These are phyloP conservation scores for Cyclotella cryptica DNA, from an alignment of 108 stramenopile genomes.

Conservation along the genomic window DNA sequence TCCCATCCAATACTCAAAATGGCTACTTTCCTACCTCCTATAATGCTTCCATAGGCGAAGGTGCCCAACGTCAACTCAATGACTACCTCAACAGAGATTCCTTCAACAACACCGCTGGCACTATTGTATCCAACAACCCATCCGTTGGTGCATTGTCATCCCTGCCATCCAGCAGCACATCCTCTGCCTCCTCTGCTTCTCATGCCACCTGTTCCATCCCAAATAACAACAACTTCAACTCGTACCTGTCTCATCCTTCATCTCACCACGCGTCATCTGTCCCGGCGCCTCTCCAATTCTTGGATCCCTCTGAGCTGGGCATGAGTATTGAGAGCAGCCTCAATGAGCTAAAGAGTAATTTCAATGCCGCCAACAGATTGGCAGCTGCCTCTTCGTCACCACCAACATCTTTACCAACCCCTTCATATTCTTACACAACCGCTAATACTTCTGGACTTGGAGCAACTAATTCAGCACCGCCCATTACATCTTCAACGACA, in stretches of 20 bases:
- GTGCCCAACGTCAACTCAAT: conserved; percentile 50
- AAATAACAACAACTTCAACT: conserved; percentile 5
- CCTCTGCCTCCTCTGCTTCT: conserved; percentile 11
- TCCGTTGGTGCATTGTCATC: not conserved
- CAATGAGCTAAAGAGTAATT: conserved; percentile 70
- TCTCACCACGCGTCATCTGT: conserved; percentile 24
- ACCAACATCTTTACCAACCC: not conserved
- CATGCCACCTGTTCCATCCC: not conserved
- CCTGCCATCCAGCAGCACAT: not conserved
- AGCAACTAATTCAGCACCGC: not conserved
- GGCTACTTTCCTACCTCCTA: not conserved
- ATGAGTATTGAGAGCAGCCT: conserved; percentile 63
- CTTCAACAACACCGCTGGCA: not conserved
- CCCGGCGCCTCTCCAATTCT: conserved; percentile 36
- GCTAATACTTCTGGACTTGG: not conserved
- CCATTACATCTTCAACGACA: not conserved
- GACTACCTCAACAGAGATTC: conserved; percentile 34
- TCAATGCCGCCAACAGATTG: conserved; percentile 24
- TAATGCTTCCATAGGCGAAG: conserved; percentile 44
- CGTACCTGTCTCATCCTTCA: conserved; percentile 33
- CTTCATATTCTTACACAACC: not conserved
- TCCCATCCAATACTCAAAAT: not conserved
- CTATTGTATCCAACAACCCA: not conserved
- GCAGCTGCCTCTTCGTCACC: conserved; percentile 3
- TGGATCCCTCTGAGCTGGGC: conserved; percentile 52